These are phyloP conservation scores for Aspergillus campestris DNA, from an alignment of 495 filamentous ascomycete species.

Conservation along the genomic window DNA sequence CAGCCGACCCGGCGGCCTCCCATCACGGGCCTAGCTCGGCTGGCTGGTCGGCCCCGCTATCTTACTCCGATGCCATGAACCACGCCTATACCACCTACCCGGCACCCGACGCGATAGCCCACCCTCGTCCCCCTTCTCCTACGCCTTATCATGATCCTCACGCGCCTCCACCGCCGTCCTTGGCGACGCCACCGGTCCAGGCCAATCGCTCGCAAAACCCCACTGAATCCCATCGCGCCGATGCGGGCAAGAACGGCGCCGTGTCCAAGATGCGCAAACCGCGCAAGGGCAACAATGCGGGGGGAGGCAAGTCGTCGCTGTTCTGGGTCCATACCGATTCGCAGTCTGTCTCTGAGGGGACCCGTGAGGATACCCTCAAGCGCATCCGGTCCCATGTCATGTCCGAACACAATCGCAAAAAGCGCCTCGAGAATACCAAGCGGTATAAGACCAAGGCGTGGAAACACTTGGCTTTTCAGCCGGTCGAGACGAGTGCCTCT, in stretches of 20 bases:
- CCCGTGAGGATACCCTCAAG: constrained; percentile 38
- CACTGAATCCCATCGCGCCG: constrained; percentile 5
- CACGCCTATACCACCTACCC: constrained; percentile 1
- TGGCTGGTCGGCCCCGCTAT: background rate
- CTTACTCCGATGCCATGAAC: constrained; percentile 21
- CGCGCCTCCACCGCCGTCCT: constrained; percentile 1
- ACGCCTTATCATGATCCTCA: constrained; percentile 9
- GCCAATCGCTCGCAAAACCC: background rate
- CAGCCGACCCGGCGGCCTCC: constrained; percentile 10
- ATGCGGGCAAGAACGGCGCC: constrained; percentile 17
- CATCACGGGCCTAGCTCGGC: constrained; percentile 10
- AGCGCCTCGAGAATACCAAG: constrained; percentile 36
- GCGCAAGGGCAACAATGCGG: constrained; percentile 30
- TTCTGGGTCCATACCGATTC: constrained; percentile 42
- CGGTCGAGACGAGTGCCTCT: constrained; percentile 21
- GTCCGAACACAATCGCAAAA: constrained; percentile 45
- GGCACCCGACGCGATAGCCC: background rate
- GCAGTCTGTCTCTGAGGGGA: constrained; percentile 31
- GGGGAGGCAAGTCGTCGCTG: constrained; percentile 30
- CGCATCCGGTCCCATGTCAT: constrained; percentile 44
- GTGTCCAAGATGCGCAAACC: constrained; percentile 31
- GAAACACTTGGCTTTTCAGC: constrained; percentile 36
- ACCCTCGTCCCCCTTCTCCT: constrained; percentile 8
- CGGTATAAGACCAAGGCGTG: constrained; percentile 37
- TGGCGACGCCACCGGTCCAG: background rate